Percentiles rank a stretch among this genome's conserved stretches.
phyloP scores from a whole-genome alignment of 2,329 filamentous ascomycete species.

The Calonectria naviculata region DNA sequence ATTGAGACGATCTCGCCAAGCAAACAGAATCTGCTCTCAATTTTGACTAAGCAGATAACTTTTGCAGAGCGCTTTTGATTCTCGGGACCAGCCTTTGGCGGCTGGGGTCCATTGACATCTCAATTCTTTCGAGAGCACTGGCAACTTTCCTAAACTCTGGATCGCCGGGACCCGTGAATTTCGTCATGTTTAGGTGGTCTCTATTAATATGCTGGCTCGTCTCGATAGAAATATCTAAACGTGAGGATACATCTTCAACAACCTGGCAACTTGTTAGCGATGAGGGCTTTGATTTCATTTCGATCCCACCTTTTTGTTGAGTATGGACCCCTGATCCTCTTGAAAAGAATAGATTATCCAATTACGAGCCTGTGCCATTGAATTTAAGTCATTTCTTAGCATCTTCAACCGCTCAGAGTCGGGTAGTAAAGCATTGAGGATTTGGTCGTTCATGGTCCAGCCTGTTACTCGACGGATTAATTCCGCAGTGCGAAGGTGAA shows the following conservation, averaged over 20 bases:
- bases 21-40: no score
- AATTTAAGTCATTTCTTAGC: neutral
- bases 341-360: neutral
- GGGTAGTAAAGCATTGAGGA: neutral
- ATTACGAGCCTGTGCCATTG: neutral
- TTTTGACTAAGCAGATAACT: no score
- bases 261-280: conserved; percentile 44
- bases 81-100: neutral
- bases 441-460: neutral
- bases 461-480: neutral
- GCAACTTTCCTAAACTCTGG: conserved; percentile 46
- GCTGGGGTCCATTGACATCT: neutral
- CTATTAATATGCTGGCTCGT: conserved; percentile 45
- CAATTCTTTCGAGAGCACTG: conserved; percentile 23
- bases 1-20: no score
- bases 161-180: conserved; percentile 43
- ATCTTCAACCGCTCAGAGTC: neutral
- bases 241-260: conserved; percentile 51
- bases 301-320: neutral
- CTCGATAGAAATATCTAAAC: conserved; percentile 45
- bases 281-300: conserved; percentile 14
- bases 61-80: neutral
- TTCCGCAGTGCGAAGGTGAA: neutral
- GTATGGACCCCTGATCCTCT: neutral
- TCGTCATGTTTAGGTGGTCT: conserved; percentile 51